Evolutionary conservation across 2,329 filamentous ascomycete genomes (phyloP).

Genomic region (Thermothelomyces thermophilus): DNA sequence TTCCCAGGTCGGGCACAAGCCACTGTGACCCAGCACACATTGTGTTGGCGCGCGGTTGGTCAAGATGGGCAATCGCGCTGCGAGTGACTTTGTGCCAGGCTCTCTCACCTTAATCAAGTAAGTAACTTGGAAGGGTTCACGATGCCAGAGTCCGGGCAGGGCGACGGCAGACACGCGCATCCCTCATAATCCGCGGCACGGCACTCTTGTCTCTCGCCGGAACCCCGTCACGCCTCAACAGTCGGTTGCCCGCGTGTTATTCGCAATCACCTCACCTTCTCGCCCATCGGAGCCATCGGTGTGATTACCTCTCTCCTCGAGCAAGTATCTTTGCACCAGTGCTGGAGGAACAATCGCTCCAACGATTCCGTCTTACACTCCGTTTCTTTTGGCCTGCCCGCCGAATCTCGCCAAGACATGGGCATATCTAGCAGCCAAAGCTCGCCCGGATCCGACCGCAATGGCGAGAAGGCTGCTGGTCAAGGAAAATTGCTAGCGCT

Average conservation of each 20-base stretch:
- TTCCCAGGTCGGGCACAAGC: no score
- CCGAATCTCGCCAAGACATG: conserved; percentile 8
- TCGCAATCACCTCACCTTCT: background rate
- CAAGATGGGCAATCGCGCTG: no score
- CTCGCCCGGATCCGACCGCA: conserved; percentile 2
- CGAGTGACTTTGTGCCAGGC: no score
- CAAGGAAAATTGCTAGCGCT: no score
- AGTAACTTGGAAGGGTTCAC: no score
- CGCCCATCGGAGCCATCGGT: background rate
- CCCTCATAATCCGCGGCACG: background rate
- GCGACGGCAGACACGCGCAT: background rate
- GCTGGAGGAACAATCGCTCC: background rate
- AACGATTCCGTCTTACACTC: background rate
- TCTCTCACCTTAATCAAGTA: no score
- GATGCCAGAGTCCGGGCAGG: no score
- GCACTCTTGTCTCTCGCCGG: background rate
- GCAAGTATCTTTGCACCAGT: background rate
- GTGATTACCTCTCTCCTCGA: background rate
- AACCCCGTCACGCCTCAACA: background rate
- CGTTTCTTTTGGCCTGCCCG: background rate
- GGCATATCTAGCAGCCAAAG: conserved; percentile 10
- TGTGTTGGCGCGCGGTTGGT: no score
- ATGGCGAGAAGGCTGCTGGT: conserved; percentile 17
- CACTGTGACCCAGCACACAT: no score
- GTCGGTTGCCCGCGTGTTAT: background rate